Conservation (phyloP, 108 stramenopile species). For the Craspedostauros australis region DNA sequence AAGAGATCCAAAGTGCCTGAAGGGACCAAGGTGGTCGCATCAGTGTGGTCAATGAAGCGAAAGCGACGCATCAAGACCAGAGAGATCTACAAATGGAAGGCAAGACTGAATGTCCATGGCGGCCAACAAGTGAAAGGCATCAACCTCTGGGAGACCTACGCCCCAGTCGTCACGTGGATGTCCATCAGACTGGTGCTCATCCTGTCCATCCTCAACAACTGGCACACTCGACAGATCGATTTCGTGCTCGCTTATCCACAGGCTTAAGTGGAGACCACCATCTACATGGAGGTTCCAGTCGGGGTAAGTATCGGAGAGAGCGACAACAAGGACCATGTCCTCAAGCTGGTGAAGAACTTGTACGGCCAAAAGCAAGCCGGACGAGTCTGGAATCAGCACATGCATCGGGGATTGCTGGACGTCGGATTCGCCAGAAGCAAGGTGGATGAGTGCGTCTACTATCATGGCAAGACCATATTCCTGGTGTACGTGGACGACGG, state of each 20-base stretch:
- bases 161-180: constrained; percentile 40
- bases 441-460: constrained; percentile 42
- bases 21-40: no score
- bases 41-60: no score
- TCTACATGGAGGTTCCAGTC: constrained; percentile 41
- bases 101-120: constrained; percentile 21
- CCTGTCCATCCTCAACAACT: constrained; percentile 8
- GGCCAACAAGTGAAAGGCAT: no score
- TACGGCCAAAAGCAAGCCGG: constrained; percentile 37
- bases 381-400: constrained; percentile 28
- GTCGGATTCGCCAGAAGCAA: constrained; percentile 23
- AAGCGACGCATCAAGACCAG: constrained; percentile 33
- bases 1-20: no score
- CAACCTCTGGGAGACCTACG: constrained; percentile 39
- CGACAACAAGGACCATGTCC: background rate
- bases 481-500: constrained; percentile 29
- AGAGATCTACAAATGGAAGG: constrained; percentile 22
- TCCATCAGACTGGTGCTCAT: constrained; percentile 25
- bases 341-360: constrained; percentile 12
- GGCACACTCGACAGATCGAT: constrained; percentile 42
- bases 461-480: constrained; percentile 22
- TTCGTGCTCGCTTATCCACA: constrained; percentile 38
- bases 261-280: constrained; percentile 23
- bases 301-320: constrained; percentile 8
- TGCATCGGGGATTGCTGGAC: no score